Evolutionary conservation across 1,284 basidiomycete species (phyloP).

Genomic region (Microbotryum silenes-acaulis): DNA sequence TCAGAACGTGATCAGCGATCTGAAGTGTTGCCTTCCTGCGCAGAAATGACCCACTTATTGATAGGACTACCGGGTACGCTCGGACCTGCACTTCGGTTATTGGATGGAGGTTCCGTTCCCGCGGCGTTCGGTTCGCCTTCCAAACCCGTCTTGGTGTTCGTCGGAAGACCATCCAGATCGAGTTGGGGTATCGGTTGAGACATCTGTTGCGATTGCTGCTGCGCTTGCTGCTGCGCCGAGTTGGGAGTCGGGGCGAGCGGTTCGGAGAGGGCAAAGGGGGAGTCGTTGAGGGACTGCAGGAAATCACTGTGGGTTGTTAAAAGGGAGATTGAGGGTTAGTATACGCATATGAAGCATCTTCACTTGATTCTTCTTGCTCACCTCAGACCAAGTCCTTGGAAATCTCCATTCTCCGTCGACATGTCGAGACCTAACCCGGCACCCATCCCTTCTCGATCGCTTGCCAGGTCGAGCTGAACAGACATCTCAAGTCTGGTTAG

Average conservation of each 20-base stretch:
- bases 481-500: not conserved
- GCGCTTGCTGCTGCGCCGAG: not conserved
- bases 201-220: no score
- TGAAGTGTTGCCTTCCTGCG: no score
- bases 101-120: not conserved
- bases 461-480: constrained; percentile 26
- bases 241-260: not conserved
- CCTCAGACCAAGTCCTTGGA: constrained; percentile 31
- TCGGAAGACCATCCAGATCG: no score
- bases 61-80: constrained; percentile 26
- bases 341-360: not conserved
- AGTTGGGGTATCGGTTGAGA: no score
- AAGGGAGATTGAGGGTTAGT: not conserved
- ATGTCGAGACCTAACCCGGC: constrained; percentile 28
- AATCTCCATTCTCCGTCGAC: constrained; percentile 26
- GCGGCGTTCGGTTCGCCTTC: not conserved
- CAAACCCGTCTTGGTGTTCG: not conserved
- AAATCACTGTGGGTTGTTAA: constrained; percentile 54
- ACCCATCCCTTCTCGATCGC: constrained; percentile 22
- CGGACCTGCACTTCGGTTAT: constrained; percentile 9
- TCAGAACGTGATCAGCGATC: no score
- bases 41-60: constrained; percentile 27
- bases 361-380: constrained; percentile 1
- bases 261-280: constrained; percentile 3
- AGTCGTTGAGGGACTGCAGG: constrained; percentile 49